Conservation (phyloP, 345 rosid species). For the Euphorbia tirucalli region DNA sequence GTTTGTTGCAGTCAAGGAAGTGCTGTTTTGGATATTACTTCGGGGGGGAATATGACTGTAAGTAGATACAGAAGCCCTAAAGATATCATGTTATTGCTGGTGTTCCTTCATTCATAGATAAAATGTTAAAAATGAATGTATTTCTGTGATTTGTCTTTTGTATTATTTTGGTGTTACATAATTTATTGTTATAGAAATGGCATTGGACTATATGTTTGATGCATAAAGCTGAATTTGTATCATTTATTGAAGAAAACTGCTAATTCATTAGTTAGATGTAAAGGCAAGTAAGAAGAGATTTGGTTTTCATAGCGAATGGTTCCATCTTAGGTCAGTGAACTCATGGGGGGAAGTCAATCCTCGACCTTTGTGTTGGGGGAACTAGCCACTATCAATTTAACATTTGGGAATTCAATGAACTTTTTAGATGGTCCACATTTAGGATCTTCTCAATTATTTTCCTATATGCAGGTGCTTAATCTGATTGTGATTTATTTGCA, state of each 20-base stretch:
- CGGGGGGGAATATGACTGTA: conserved; percentile 84
- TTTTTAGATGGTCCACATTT: neutral
- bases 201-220: neutral
- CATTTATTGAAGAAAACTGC: neutral
- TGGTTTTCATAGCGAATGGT: neutral
- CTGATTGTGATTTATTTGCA: too few species aligned
- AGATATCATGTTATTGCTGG: neutral
- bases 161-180: neutral
- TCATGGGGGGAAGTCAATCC: neutral
- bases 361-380: neutral
- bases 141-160: neutral
- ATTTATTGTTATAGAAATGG: neutral
- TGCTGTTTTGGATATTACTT: conserved; percentile 55
- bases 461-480: too few species aligned
- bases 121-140: neutral
- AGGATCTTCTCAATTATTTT: neutral
- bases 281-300: neutral
- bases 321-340: neutral
- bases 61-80: conserved; percentile 24
- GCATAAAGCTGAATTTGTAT: neutral
- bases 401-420: conserved; percentile 1
- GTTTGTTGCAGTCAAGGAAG: conserved; percentile 74
- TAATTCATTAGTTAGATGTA: neutral
- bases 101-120: neutral
- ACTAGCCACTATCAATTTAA: neutral